Percentiles rank a stretch among this genome's conserved stretches.
phyloP scores from a whole-genome alignment of 805 yeast species.

The Candida coleopterorum region DNA sequence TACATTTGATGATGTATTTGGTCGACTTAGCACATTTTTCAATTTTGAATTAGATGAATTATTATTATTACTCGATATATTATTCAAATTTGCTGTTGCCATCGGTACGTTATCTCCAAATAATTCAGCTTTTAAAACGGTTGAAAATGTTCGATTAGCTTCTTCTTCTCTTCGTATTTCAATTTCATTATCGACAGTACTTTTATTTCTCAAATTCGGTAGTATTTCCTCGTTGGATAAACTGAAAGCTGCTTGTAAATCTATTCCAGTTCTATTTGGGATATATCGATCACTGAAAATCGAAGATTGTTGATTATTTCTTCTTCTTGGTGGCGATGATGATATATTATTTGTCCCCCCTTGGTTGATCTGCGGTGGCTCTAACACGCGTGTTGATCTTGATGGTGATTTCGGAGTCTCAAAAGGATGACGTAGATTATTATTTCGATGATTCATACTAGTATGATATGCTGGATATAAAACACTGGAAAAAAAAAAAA shows the following conservation, averaged over 20 bases:
- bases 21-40: not conserved
- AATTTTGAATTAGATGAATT: slow-evolving; percentile 3
- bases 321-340: slow-evolving; percentile 34
- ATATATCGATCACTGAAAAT: slow-evolving; percentile 81
- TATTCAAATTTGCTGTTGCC: slow-evolving; percentile 34
- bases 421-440: slow-evolving; percentile 10
- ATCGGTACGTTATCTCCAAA: slow-evolving; percentile 82
- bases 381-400: slow-evolving; percentile 33
- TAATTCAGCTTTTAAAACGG: slow-evolving; percentile 80
- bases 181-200: slow-evolving; percentile 48
- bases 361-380: slow-evolving; percentile 35
- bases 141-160: slow-evolving; percentile 82
- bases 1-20: not conserved
- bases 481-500: not conserved
- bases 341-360: not conserved
- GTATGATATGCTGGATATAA: not conserved
- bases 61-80: slow-evolving; percentile 13
- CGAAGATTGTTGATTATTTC: slow-evolving; percentile 42
- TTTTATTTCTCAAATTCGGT: slow-evolving; percentile 22
- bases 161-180: slow-evolving; percentile 70
- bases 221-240: slow-evolving; percentile 43
- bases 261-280: slow-evolving; percentile 82
- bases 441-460: not conserved
- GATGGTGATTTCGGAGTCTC: slow-evolving; percentile 42
- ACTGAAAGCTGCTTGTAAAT: slow-evolving; percentile 79